Evolutionary conservation across 805 yeast species (phyloP), one percentile per base, ranked within the genome.

Genomic region (Torulaspora gathmanii): DNA sequence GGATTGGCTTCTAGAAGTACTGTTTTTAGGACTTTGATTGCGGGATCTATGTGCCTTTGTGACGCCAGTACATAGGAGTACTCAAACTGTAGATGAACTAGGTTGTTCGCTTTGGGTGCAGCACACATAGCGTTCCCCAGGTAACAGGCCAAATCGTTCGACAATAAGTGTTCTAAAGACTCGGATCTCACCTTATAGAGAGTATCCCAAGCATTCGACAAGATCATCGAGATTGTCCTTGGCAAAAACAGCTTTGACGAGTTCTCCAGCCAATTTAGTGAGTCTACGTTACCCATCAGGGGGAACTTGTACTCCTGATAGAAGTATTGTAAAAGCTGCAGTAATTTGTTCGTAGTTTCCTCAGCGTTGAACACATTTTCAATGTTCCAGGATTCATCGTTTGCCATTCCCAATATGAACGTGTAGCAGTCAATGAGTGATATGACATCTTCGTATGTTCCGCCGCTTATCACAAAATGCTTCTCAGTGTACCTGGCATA

Each of bases 61-160:
- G 73, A 70, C 1, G 82, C 72, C 31, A 79, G 62, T 4, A 69
- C 64, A 38, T 72, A 69, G 0, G 82, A 76, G 56, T 78, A 80
- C 44, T 72, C 71, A 57, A 68, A 74, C 31, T 60, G 55, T 37
- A 55, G 45, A 19, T 54, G 46, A 13, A 42, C 46, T 17, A 49
- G 38, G 12, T 29, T 31, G 4, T 19, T 30, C 8, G 29, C 37
- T 17, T 48, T 44, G 16, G 48, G 25, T 12, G 47, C 37, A 23
- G 54, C 47, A 5, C 51, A 51, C 51, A 63, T 57, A 42, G 64
- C 61, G 53, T 51, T 60, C 11, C 50, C 61, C 44, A 58, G 42
- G 45, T 51, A 54, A 40, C 55, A 40, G 26, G 51, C 27, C 45
- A 56, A 41, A 23, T 47, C 33, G 40, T 49, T 45, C 11, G 55